Evolutionary conservation across 495 filamentous ascomycete genomes (phyloP), one percentile per base, ranked within the genome.

Genomic region (Bombardia bombarda): DNA sequence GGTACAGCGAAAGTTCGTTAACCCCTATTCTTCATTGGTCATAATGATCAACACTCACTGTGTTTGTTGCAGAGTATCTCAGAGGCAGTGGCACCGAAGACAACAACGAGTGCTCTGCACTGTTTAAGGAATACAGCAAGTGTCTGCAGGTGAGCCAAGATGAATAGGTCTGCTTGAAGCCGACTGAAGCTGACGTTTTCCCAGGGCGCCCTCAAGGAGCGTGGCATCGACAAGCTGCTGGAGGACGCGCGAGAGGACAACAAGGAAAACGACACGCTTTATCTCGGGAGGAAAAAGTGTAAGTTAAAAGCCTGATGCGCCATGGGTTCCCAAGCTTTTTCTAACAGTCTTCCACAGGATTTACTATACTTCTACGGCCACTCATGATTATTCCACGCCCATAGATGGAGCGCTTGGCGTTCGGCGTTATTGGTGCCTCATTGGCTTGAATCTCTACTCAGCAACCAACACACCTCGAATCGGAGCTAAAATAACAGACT

Each of bases 1-100:
- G 89, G 89, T 95, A 95, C 63, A 94, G 87, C 55, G 89, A 95
- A 62, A 94, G 89, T 90, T 70, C 38, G 82, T 62, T 14, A 22
- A 33, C n/a, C n/a, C n/a, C n/a, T n/a, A n/a, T n/a, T n/a, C n/a
- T n/a, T n/a, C n/a, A n/a, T n/a, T n/a, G n/a, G n/a, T n/a, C n/a
- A n/a, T n/a, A n/a, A n/a, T n/a, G n/a, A n/a, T n/a, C n/a, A n/a
- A n/a, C n/a, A n/a, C n/a, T n/a, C n/a, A n/a, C n/a, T n/a, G n/a
- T n/a, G n/a, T n/a, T 14, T 4, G 26, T 19, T 19, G 12, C 44
- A 94, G 89, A 92, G 67, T 95, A 90, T 53, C 79, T 95, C 22
- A 76, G 86, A 45, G 87, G 87, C 19, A 81, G 81, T 43, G 82
- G 84, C 6, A 77, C 77, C 17, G 57, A 57, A 26, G 63, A 70